Percentiles rank a stretch among this genome's conserved stretches.
Conservation (phyloP, 305 asterid genomes). For the Withania somnifera region DNA sequence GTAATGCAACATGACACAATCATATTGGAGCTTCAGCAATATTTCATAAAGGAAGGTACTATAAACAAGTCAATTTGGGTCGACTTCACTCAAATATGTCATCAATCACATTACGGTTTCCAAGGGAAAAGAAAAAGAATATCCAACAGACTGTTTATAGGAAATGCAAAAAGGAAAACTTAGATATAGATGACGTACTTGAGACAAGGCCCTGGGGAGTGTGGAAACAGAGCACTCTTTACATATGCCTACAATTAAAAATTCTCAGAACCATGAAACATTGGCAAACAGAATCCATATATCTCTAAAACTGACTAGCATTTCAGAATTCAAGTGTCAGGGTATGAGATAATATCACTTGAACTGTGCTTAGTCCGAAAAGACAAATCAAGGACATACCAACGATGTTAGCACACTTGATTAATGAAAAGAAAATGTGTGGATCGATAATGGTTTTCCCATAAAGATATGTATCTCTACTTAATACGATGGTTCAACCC, state of each 20-base stretch:
- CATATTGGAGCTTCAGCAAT: neutral
- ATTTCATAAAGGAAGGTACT: neutral
- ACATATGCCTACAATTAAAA: slow-evolving; percentile 50
- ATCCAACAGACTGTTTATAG: neutral
- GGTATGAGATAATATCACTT: neutral
- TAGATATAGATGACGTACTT: slow-evolving; percentile 28
- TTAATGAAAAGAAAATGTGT: neutral
- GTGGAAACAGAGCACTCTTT: slow-evolving; percentile 62
- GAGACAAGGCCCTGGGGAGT: slow-evolving; percentile 79
- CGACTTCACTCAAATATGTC: neutral
- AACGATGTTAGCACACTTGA: neutral
- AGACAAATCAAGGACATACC: neutral
- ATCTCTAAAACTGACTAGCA: neutral
- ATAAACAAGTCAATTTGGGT: neutral
- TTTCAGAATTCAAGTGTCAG: neutral
- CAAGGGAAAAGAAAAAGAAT: neutral
- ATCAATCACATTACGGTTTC: neutral
- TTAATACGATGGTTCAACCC: neutral
- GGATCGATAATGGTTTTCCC: neutral
- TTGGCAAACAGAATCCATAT: neutral
- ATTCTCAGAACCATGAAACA: neutral
- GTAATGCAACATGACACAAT: neutral
- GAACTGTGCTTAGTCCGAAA: neutral
- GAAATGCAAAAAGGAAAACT: neutral
- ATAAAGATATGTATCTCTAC: neutral